These are phyloP conservation scores for Eremothecium cymbalariae DNA, from an alignment of 1,139 yeast species.

Conservation along the genomic window DNA sequence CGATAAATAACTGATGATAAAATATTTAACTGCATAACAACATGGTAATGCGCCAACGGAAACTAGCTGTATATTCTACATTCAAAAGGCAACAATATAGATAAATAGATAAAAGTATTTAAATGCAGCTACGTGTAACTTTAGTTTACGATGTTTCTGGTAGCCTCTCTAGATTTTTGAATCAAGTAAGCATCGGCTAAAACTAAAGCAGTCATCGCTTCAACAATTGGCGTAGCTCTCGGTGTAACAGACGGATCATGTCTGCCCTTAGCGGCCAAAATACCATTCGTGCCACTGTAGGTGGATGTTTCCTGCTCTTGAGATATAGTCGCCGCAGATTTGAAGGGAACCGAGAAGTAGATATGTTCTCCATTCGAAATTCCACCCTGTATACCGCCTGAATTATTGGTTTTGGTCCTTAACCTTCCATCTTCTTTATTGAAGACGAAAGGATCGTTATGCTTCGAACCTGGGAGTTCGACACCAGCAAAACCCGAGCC, in stretches of 20 bases:
- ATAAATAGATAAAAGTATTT: too few species aligned
- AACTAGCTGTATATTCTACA: too few species aligned
- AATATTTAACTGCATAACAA: too few species aligned
- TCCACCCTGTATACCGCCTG: constrained; percentile 98
- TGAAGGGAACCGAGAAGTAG: constrained; percentile 91
- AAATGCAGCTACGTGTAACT: too few species aligned
- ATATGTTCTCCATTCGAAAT: constrained; percentile 93
- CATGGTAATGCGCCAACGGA: too few species aligned
- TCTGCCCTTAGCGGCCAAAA: constrained; percentile 91
- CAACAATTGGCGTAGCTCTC: constrained; percentile 96
- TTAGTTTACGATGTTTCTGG: constrained; percentile 14
- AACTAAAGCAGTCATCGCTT: constrained; percentile 94
- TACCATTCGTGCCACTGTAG: constrained; percentile 80
- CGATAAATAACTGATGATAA: too few species aligned
- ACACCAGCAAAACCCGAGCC: constrained; percentile 95
- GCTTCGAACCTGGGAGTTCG: constrained; percentile 82
- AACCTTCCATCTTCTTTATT: constrained; percentile 49
- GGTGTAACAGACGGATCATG: constrained; percentile 99
- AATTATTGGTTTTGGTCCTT: constrained; percentile 81
- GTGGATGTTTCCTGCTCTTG: constrained; percentile 85
- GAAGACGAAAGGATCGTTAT: constrained; percentile 75
- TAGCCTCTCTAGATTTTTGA: constrained; percentile 72
- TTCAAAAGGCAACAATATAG: too few species aligned
- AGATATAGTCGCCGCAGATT: constrained; percentile 95
- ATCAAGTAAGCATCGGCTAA: constrained; percentile 77